phyloP scores from a whole-genome alignment of 495 filamentous ascomycete species.

The Chaetomium cochliodes region DNA sequence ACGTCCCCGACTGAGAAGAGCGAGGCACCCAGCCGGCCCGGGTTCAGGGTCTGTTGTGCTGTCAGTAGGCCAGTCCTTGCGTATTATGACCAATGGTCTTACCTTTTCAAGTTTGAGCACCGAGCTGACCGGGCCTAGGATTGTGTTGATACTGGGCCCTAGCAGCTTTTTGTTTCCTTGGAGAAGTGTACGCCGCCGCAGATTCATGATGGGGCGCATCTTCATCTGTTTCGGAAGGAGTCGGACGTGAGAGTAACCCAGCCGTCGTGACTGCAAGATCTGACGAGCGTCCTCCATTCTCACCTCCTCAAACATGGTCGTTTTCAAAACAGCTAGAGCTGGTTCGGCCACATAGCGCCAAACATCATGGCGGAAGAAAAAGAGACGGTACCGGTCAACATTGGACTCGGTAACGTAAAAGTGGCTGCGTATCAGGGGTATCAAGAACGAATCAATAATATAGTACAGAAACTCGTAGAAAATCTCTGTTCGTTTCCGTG shows the following conservation, averaged over 20 bases:
- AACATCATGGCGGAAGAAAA: slow-evolving; percentile 92
- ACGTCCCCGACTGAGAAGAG: slow-evolving; percentile 82
- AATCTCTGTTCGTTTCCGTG: slow-evolving; percentile 73
- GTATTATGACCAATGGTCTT: neutral
- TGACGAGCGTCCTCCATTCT: slow-evolving; percentile 54
- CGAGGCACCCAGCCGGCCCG: slow-evolving; percentile 64
- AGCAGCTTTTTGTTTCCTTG: slow-evolving; percentile 55
- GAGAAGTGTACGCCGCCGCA: slow-evolving; percentile 61
- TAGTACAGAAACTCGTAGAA: slow-evolving; percentile 87
- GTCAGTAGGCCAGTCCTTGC: slow-evolving; percentile 20
- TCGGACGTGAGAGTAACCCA: slow-evolving; percentile 79
- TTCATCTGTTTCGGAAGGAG: slow-evolving; percentile 68
- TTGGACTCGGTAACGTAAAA: slow-evolving; percentile 95
- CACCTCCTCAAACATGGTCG: slow-evolving; percentile 78
- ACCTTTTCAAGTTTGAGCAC: slow-evolving; percentile 77
- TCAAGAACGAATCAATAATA: slow-evolving; percentile 84
- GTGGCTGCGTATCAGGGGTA: slow-evolving; percentile 80
- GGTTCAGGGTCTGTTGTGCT: slow-evolving; percentile 48
- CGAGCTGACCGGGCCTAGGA: slow-evolving; percentile 71
- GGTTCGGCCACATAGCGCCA: slow-evolving; percentile 78
- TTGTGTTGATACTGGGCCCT: slow-evolving; percentile 75
- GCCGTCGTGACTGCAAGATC: slow-evolving; percentile 57
- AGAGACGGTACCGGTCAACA: slow-evolving; percentile 73
- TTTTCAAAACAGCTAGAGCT: slow-evolving; percentile 65
- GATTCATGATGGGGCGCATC: slow-evolving; percentile 82